phyloP scores from a whole-genome alignment of 768 basidiomycete species.

The Mycena latifolia region DNA sequence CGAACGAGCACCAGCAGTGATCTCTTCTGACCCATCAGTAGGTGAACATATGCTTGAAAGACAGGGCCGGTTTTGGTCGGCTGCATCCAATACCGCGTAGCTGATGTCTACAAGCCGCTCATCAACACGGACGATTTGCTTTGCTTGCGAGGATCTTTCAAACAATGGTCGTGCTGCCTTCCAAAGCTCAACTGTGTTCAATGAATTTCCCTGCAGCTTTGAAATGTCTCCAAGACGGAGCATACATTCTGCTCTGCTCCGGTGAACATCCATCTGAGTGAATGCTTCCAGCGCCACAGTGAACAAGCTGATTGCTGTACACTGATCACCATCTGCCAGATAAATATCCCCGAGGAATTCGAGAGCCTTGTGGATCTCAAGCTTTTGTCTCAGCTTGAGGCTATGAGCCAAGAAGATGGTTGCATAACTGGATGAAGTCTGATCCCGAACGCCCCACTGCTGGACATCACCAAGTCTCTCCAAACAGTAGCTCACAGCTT shows the following conservation, averaged over 20 bases:
- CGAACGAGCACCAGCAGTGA: too few relatives aligned
- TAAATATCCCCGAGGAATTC: not conserved
- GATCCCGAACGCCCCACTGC: not conserved
- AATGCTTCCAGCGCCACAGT: not conserved
- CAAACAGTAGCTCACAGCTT: not conserved
- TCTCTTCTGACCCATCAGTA: too few relatives aligned
- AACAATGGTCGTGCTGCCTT: not conserved
- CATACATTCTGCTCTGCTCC: not conserved
- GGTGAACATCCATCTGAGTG: slow-evolving; percentile 1
- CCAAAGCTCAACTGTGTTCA: not conserved
- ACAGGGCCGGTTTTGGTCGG: too few relatives aligned
- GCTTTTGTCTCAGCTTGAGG: not conserved
- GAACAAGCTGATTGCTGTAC: not conserved
- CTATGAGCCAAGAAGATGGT: not conserved
- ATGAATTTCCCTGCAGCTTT: not conserved
- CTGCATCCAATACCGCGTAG: too few relatives aligned
- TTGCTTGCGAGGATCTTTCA: not conserved
- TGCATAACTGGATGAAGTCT: not conserved
- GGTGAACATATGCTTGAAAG: too few relatives aligned
- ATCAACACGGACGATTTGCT: not conserved
- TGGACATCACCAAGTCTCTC: not conserved
- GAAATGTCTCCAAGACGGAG: not conserved
- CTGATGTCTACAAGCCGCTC: not conserved
- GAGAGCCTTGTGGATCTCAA: not conserved
- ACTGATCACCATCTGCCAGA: not conserved